Evolutionary conservation across 306 rosid species (phyloP).

Genomic region (Aeschynomene evenia): DNA sequence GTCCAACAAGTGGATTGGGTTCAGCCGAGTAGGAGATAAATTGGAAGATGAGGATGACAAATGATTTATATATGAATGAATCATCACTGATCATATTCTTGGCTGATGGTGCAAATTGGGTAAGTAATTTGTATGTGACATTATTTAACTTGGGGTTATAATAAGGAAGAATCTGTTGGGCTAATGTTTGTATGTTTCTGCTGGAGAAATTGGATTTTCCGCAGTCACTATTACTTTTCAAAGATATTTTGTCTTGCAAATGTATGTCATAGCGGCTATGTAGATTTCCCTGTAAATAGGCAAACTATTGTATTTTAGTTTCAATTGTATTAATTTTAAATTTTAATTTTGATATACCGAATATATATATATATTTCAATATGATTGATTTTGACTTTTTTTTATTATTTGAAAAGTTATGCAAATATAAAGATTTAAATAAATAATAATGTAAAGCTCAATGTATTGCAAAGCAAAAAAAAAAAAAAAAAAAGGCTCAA

Average conservation of each 20-base stretch:
- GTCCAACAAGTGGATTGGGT: slow-evolving; percentile 37
- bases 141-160: slow-evolving; percentile 18
- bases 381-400: too few species aligned
- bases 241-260: neutral
- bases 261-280: neutral
- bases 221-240: neutral
- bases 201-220: slow-evolving; percentile 29
- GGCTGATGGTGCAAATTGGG: neutral
- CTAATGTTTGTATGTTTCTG: neutral
- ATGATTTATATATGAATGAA: slow-evolving; percentile 4
- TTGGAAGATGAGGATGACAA: slow-evolving; percentile 13
- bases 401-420: too few species aligned
- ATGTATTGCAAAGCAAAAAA: too few species aligned
- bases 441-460: too few species aligned
- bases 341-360: too few species aligned
- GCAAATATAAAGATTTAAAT: too few species aligned
- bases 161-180: slow-evolving; percentile 50
- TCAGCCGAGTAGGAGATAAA: slow-evolving; percentile 23
- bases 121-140: neutral
- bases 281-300: neutral
- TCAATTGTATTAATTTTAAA: neutral
- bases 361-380: too few species aligned
- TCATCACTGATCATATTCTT: neutral
- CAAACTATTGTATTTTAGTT: neutral
- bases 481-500: too few species aligned